These are phyloP conservation scores for Gossypium davidsonii DNA, from an alignment of 441 rosid genomes.

Conservation along the genomic window DNA sequence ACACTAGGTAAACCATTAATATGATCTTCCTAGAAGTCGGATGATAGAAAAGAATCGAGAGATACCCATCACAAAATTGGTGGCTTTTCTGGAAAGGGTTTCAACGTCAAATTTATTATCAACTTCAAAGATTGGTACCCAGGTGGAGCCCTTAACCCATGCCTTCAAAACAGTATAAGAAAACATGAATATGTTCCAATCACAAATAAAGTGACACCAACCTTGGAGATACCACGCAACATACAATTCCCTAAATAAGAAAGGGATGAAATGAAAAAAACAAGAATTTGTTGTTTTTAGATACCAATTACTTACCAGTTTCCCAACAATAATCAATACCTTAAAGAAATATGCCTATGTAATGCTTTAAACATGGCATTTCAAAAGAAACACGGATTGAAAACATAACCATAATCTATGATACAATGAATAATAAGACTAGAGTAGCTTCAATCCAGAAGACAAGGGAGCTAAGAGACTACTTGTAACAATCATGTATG, in stretches of 20 bases:
- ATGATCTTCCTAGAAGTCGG: background rate
- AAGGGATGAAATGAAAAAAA: background rate
- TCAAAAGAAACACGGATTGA: background rate
- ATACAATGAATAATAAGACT: background rate
- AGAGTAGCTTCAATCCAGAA: background rate
- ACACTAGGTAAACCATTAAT: slow-evolving; percentile 7
- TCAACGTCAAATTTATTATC: slow-evolving; percentile 55
- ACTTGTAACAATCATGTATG: background rate
- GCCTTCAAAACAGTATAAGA: slow-evolving; percentile 42
- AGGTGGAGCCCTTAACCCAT: slow-evolving; percentile 78
- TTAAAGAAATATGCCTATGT: background rate
- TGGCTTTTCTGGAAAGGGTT: slow-evolving; percentile 55
- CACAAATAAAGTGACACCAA: background rate
- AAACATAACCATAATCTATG: background rate
- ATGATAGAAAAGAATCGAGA: slow-evolving; percentile 13
- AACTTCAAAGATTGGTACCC: slow-evolving; percentile 80
- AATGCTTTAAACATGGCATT: background rate
- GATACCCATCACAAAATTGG: slow-evolving; percentile 79
- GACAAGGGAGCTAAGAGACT: background rate
- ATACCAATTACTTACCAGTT: background rate
- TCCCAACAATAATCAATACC: background rate
- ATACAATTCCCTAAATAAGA: background rate
- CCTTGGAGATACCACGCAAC: background rate
- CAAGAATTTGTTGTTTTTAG: background rate
- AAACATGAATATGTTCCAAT: slow-evolving; percentile 7